phyloP scores from a whole-genome alignment of 805 yeast genomes.

The Candida sithepensis region DNA sequence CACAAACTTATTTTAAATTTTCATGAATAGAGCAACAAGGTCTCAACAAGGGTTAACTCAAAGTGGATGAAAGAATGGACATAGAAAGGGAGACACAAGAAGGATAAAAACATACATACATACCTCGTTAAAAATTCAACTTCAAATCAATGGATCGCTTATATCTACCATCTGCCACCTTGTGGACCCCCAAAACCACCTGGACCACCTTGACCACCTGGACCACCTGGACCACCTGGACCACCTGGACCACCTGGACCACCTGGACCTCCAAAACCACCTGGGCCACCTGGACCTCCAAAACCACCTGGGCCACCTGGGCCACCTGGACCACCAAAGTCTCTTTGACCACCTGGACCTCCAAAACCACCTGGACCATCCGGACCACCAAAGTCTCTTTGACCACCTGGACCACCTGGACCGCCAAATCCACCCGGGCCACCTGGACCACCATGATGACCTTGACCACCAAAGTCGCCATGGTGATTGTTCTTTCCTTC shows the following conservation, averaged over 20 bases:
- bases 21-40: no score
- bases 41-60: no score
- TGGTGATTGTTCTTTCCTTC: constrained; percentile 26
- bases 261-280: constrained; percentile 13
- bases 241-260: constrained; percentile 13
- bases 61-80: no score
- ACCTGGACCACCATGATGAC: constrained; percentile 4
- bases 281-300: constrained; percentile 13
- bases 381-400: constrained; percentile 17
- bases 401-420: constrained; percentile 7
- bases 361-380: not conserved
- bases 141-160: no score
- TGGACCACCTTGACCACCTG: constrained; percentile 10
- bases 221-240: constrained; percentile 11
- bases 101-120: no score
- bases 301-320: constrained; percentile 8
- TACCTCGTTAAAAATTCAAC: no score
- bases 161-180: constrained; percentile 25
- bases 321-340: constrained; percentile 6
- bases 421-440: not conserved
- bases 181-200: constrained; percentile 11
- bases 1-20: no score
- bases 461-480: constrained; percentile 8
- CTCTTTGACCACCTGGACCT: constrained; percentile 19
- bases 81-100: no score